These are phyloP conservation scores for Exserohilum turcica DNA, from an alignment of 2,329 filamentous ascomycete species.

Conservation along the genomic window DNA sequence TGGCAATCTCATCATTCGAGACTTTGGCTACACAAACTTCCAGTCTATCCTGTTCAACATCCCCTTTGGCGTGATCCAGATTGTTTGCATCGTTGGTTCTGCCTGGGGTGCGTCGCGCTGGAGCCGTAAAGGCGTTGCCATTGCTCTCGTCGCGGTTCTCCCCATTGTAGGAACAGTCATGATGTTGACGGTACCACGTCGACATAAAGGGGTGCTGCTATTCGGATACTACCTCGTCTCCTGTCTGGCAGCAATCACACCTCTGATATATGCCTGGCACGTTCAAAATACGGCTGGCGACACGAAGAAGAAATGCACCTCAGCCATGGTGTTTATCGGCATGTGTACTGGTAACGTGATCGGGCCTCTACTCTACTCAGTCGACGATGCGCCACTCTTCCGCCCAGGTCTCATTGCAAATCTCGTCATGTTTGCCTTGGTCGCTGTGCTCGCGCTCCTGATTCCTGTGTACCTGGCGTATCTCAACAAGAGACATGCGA, in stretches of 20 bases:
- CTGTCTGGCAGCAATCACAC: constrained; percentile 44
- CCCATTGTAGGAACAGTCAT: constrained; percentile 58
- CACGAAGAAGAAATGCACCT: constrained; percentile 47
- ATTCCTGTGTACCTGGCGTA: constrained; percentile 40
- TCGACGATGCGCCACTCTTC: constrained; percentile 43
- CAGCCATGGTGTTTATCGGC: constrained; percentile 43
- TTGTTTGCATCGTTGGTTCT: constrained; percentile 55
- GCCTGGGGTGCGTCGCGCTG: constrained; percentile 59
- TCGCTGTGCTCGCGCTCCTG: constrained; percentile 34
- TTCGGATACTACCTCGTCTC: constrained; percentile 59
- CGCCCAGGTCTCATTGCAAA: constrained; percentile 43
- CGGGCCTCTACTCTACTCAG: constrained; percentile 44
- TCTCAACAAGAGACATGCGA: constrained; percentile 40
- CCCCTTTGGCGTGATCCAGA: constrained; percentile 61
- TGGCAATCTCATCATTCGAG: constrained; percentile 61
- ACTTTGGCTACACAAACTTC: constrained; percentile 61
- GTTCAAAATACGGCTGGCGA: constrained; percentile 47
- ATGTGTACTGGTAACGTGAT: constrained; percentile 49
- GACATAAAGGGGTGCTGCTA: constrained; percentile 56
- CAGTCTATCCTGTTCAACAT: constrained; percentile 64
- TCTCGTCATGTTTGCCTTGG: constrained; percentile 43
- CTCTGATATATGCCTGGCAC: constrained; percentile 46
- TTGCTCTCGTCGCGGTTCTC: constrained; percentile 57
- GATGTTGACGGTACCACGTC: constrained; percentile 55
- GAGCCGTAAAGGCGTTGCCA: constrained; percentile 58